Evolutionary conservation across 768 basidiomycete species (phyloP).

Genomic region (Lentinula raphanica): DNA sequence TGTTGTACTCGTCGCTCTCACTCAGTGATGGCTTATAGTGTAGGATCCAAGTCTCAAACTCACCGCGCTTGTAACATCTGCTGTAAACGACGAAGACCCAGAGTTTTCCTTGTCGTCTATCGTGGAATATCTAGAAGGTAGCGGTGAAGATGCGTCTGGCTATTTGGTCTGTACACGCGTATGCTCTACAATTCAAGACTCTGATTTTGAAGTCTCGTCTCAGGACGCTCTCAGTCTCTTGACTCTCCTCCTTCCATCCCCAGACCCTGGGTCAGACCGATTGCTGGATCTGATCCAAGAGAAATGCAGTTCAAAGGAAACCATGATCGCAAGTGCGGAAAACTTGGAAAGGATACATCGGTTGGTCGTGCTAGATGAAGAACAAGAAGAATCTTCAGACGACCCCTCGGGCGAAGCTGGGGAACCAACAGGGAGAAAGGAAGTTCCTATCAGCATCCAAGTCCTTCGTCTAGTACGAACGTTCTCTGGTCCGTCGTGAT

Average conservation of each 20-base stretch:
- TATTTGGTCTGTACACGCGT: constrained; percentile 3
- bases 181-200: no score
- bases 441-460: constrained; percentile 17
- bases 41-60: constrained; percentile 23
- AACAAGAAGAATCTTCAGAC: constrained; percentile 25
- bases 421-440: constrained; percentile 17
- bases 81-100: constrained; percentile 26
- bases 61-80: constrained; percentile 31
- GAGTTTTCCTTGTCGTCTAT: constrained; percentile 26
- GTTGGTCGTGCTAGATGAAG: constrained; percentile 19
- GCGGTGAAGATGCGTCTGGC: constrained; percentile 21
- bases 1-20: no score
- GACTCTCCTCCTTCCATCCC: constrained; percentile 30
- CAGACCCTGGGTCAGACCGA: constrained; percentile 31
- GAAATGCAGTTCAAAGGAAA: constrained; percentile 39
- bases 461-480: constrained; percentile 32
- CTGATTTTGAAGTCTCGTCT: no score
- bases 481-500: constrained; percentile 33
- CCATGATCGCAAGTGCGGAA: constrained; percentile 43
- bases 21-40: no score
- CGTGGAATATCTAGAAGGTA: constrained; percentile 22
- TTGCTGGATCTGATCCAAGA: constrained; percentile 37
- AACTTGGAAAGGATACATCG: constrained; percentile 13
- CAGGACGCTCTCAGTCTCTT: constrained; percentile 42
- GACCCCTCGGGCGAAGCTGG: constrained; percentile 10